phyloP scores from a whole-genome alignment of 2,329 filamentous ascomycete species.

The Lasiodiplodia citricola region DNA sequence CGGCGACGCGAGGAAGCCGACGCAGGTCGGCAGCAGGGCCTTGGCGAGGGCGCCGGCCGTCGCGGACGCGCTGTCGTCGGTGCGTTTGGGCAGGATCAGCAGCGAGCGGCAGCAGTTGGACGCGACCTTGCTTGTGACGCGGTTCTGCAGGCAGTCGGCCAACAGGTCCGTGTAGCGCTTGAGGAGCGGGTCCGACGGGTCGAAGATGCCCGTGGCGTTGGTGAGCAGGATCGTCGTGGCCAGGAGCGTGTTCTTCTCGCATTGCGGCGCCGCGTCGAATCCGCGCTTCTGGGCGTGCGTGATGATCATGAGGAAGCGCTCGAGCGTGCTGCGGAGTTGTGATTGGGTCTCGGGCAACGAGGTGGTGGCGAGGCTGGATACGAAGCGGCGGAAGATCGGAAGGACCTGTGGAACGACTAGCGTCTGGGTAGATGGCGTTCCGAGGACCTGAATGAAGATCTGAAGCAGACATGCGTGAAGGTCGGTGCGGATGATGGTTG shows the following conservation, averaged over 20 bases:
- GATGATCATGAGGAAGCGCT: slow-evolving; percentile 81
- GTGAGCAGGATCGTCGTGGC: slow-evolving; percentile 90
- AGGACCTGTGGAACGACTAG: slow-evolving; percentile 88
- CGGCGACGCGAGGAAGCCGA: slow-evolving; percentile 72
- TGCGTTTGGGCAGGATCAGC: slow-evolving; percentile 66
- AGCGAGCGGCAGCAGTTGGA: slow-evolving; percentile 88
- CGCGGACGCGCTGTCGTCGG: slow-evolving; percentile 24
- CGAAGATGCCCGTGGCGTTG: slow-evolving; percentile 74
- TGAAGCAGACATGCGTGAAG: slow-evolving; percentile 95
- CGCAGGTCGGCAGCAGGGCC: slow-evolving; percentile 74
- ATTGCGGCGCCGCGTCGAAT: slow-evolving; percentile 76
- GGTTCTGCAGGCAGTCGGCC: slow-evolving; percentile 79
- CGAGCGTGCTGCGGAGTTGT: slow-evolving; percentile 81
- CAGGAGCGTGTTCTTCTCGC: slow-evolving; percentile 91
- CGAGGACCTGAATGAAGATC: slow-evolving; percentile 92
- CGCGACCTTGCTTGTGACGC: slow-evolving; percentile 86
- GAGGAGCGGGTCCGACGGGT: slow-evolving; percentile 76
- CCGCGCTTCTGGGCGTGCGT: slow-evolving; percentile 77
- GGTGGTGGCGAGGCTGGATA: slow-evolving; percentile 70
- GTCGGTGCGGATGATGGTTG: slow-evolving; percentile 93
- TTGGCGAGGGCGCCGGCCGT: slow-evolving; percentile 67
- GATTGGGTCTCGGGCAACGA: slow-evolving; percentile 57
- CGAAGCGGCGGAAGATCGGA: slow-evolving; percentile 89
- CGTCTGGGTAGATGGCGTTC: slow-evolving; percentile 84
- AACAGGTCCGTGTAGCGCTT: slow-evolving; percentile 78